Percentiles rank a stretch among this genome's conserved stretches.
These are phyloP conservation scores for Gnomoniopsis smithogilvyi DNA, from an alignment of 2,329 filamentous ascomycete genomes.

Conservation along the genomic window DNA sequence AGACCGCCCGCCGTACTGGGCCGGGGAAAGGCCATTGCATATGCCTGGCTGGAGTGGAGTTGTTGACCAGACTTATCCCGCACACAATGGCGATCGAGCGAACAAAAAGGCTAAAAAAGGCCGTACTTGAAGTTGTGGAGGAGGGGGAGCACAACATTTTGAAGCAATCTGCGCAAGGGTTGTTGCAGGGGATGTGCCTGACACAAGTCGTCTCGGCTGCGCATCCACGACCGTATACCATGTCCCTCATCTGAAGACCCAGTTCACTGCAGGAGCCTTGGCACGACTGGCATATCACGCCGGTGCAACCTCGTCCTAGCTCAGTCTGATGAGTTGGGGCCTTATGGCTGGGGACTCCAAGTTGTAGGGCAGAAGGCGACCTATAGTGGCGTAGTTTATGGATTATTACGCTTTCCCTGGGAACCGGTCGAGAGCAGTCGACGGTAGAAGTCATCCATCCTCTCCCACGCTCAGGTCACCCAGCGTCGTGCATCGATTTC, in stretches of 20 bases:
- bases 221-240: constrained; percentile 18
- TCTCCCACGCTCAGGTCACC: background rate
- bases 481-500: background rate
- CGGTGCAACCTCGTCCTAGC: background rate
- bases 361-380: background rate
- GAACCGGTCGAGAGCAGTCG: background rate
- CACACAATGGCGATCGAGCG: constrained; percentile 27
- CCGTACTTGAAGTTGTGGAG: constrained; percentile 25
- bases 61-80: constrained; percentile 15
- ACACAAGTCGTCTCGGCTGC: constrained; percentile 31
- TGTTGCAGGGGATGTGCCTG: constrained; percentile 31
- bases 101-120: constrained; percentile 27
- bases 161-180: constrained; percentile 22
- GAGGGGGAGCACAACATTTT: constrained; percentile 30
- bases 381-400: background rate
- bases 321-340: background rate
- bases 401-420: background rate
- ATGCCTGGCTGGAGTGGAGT: constrained; percentile 24
- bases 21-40: constrained; percentile 31
- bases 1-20: constrained; percentile 34
- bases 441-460: background rate
- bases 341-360: background rate
- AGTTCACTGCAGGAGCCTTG: background rate
- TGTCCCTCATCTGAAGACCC: constrained; percentile 7
- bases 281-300: background rate